Conservation (phyloP, 371 early-diverging fungal species). For the Mucor plumbeus region DNA sequence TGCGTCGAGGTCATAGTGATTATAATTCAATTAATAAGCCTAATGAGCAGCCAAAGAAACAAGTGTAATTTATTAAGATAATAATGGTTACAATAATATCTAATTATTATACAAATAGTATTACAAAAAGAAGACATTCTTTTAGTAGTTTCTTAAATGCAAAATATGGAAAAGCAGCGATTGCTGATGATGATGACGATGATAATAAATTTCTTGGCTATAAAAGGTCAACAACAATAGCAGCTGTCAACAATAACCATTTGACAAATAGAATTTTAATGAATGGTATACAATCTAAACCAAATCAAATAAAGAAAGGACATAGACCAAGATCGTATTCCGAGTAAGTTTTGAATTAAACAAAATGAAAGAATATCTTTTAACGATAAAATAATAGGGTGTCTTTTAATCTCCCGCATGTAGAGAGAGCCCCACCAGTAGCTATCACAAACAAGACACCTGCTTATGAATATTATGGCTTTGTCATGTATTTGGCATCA, state of each 20-base stretch:
- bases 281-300: neutral
- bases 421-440: constrained; percentile 55
- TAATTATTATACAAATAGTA: constrained; percentile 10
- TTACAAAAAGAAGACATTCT: constrained; percentile 44
- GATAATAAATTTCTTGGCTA: neutral
- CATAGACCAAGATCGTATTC: constrained; percentile 56
- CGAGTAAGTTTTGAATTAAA: constrained; percentile 35
- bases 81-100: neutral
- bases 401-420: constrained; percentile 32
- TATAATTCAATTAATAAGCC: neutral
- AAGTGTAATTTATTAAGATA: constrained; percentile 9
- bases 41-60: constrained; percentile 22
- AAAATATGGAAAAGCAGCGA: constrained; percentile 32
- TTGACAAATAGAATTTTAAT: neutral
- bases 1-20: constrained; percentile 33
- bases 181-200: constrained; percentile 14
- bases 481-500: constrained; percentile 83
- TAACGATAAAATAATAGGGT: constrained; percentile 25
- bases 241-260: constrained; percentile 1
- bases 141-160: constrained; percentile 48
- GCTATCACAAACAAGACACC: constrained; percentile 70
- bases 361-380: neutral
- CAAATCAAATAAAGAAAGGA: constrained; percentile 24
- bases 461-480: constrained; percentile 85
- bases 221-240: neutral